Base-by-base conservation (phyloP, 495 filamentous ascomycete genomes). In the Halenospora varia region DNA sequence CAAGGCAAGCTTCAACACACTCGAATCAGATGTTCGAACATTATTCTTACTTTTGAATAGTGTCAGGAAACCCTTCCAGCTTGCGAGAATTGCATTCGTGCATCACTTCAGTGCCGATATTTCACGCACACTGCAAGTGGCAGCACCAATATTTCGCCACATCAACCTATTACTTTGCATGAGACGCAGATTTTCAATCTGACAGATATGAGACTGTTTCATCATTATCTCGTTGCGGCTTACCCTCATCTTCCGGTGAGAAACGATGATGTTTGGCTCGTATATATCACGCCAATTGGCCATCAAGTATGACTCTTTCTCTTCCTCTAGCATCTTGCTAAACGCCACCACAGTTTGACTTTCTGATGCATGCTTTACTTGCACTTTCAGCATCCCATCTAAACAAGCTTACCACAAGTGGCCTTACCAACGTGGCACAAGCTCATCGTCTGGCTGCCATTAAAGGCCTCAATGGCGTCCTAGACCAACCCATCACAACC, bases 321-420 rank as follows among this genome's bases (percentile, higher is more conserved):
- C 10, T 20, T 47, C 44, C 8, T 20, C 8, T 10, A 47, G 44
- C 6, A 6, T 40, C n/a, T 40, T 9, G 18, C 44, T 47, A 47
- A 47, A 47, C 8, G 44, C 18, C 10, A 11, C 8, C 19, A 6
- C 19, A 47, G 44, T 47, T 18, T 8, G 10, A 11, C 19, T 56
- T 26, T 39, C 23, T 56, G 18, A 56, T 56, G 53, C 53, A 56
- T 11, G 53, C 53, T 1, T 17, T 56, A 19, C 45, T 56, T 8
- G 53, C n/a, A 1, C 25, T 56, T 15, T 56, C 53, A 2, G 53
- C 53, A 17, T 56, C 53, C 2, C 53, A 56, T 56, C 53, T 56
- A 42, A 1, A 25, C 13, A 56, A 56, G 17, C n/a, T 56, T 19
- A 25, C 53, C 22, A 22, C 53, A n/a, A 22, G 15, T 48, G 15